Evolutionary conservation across 805 yeast genomes (phyloP).

Genomic region (Metschnikowia shivogae): DNA sequence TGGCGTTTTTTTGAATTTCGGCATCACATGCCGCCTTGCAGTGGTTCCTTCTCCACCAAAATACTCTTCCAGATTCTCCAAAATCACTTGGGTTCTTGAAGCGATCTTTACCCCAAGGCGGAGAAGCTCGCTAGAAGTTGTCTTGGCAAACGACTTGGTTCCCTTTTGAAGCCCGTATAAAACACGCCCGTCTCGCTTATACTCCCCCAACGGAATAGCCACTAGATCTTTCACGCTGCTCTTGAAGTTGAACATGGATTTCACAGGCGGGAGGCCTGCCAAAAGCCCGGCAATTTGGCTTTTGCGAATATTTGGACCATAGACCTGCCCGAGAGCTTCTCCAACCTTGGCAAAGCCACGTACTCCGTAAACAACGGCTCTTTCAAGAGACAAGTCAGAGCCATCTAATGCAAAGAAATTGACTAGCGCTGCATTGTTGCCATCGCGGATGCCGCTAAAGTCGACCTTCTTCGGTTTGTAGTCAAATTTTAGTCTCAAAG

Average conservation of each 20-base stretch:
- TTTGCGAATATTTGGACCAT: slow-evolving; percentile 86
- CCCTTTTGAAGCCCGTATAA: slow-evolving; percentile 73
- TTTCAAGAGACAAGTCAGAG: slow-evolving; percentile 63
- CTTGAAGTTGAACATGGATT: slow-evolving; percentile 73
- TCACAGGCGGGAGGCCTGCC: slow-evolving; percentile 79
- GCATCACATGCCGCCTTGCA: slow-evolving; percentile 31
- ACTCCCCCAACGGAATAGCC: slow-evolving; percentile 69
- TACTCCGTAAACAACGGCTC: slow-evolving; percentile 66
- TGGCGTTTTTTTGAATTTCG: slow-evolving; percentile 1
- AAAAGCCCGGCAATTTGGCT: slow-evolving; percentile 78
- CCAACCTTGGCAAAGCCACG: slow-evolving; percentile 67
- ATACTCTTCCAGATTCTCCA: slow-evolving; percentile 76
- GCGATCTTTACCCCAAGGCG: slow-evolving; percentile 82
- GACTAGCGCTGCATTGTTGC: slow-evolving; percentile 80
- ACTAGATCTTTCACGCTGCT: slow-evolving; percentile 72
- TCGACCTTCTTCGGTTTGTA: slow-evolving; percentile 90
- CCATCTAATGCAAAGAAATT: slow-evolving; percentile 88
- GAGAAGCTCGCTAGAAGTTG: slow-evolving; percentile 75
- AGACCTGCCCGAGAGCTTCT: slow-evolving; percentile 53
- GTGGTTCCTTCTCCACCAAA: slow-evolving; percentile 71
- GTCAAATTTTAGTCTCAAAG: slow-evolving; percentile 66
- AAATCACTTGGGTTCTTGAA: slow-evolving; percentile 77
- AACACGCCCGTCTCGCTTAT: slow-evolving; percentile 66
- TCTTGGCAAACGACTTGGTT: slow-evolving; percentile 64
- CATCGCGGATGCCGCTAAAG: slow-evolving; percentile 78